Evolutionary conservation across 257 asterid genomes (phyloP), one percentile per base, ranked within the genome.

Genomic region (Solanum phureja): DNA sequence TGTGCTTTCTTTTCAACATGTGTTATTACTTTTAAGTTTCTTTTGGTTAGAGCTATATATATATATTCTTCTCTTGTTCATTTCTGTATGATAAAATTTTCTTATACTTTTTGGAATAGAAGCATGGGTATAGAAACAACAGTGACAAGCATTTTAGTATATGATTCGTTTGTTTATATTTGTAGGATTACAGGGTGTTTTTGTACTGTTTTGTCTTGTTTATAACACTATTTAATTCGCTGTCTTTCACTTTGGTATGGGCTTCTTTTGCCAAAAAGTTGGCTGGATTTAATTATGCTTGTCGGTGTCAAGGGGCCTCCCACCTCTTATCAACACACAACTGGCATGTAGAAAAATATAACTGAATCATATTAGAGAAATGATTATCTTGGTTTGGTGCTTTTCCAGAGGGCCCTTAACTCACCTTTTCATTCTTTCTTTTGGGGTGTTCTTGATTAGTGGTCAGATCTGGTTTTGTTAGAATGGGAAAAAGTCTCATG

Each of bases 1-100:
- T 24, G 19, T 83, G 29, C 40, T 66, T 60, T 29, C 18, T 42
- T 77, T 44, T 75, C 34, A 27, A 42, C 35, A 56, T 84, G 11
- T 84, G 73, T 33, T 33, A 23, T 14, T 58, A 62, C 60, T 46
- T 84, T 49, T 24, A 24, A 77, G 21, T 58, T 58, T 31, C 84
- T 72, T 37, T 86, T 56, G 8, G 33, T 11, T 44, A 68, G 73
- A 40, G 31, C 44, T 35, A 73, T 24, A 29, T 33, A 89, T 86
- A 29, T 33, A 89, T 86, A 83, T 86, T 88, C 87, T 60, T 29
- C 84, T 66, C 21, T 6, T 3, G 46, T 40, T 83, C 40, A 68
- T 88, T 82, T 60, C 86, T 76, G 89, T 89, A 88, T 68, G 83
- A 88, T 87, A 89, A 62, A 40, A 56, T 52, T 44, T 14, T 23